These are phyloP conservation scores for Phaeomoniella chlamydospora DNA, from an alignment of 2,329 filamentous ascomycete species.

Conservation along the genomic window DNA sequence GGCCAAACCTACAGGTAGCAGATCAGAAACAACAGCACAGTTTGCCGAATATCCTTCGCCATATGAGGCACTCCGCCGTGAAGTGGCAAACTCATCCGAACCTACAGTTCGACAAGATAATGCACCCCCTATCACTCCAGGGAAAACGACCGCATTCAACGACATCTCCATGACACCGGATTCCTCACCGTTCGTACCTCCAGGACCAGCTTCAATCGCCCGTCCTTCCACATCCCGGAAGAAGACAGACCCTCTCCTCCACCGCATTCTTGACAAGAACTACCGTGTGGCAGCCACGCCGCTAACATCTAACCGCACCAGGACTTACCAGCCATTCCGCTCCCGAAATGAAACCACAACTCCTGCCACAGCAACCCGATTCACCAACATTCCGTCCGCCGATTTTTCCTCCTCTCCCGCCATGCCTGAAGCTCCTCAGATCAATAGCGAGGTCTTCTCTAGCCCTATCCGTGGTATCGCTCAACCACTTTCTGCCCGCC, in stretches of 20 bases:
- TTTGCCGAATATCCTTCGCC: constrained; percentile 59
- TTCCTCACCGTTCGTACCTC: constrained; percentile 40
- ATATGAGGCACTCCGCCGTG: constrained; percentile 58
- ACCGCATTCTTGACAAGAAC: constrained; percentile 87
- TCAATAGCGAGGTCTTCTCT: constrained; percentile 75
- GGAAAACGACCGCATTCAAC: constrained; percentile 6
- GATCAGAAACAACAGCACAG: constrained; percentile 21
- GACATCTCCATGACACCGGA: constrained; percentile 50
- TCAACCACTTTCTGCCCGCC: constrained; percentile 25
- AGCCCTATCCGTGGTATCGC: constrained; percentile 40
- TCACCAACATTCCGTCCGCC: constrained; percentile 16
- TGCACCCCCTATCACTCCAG: constrained; percentile 13
- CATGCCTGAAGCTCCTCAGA: constrained; percentile 57
- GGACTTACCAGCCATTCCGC: constrained; percentile 6
- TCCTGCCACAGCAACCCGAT: constrained; percentile 18
- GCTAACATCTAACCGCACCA: constrained; percentile 25
- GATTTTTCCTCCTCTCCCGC: constrained; percentile 57
- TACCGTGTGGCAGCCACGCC: constrained; percentile 91
- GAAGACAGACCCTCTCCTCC: constrained; percentile 58
- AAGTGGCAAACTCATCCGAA: constrained; percentile 38
- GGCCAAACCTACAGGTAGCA: constrained; percentile 14
- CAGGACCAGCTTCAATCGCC: constrained; percentile 25
- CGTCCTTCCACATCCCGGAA: constrained; percentile 23
- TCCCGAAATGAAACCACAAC: constrained; percentile 8
- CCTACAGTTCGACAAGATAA: constrained; percentile 14